Percentiles rank a stretch among this genome's conserved stretches.
phyloP scores from a whole-genome alignment of 352 stramenopile genomes.

The Phytophthora pseudosyringae region DNA sequence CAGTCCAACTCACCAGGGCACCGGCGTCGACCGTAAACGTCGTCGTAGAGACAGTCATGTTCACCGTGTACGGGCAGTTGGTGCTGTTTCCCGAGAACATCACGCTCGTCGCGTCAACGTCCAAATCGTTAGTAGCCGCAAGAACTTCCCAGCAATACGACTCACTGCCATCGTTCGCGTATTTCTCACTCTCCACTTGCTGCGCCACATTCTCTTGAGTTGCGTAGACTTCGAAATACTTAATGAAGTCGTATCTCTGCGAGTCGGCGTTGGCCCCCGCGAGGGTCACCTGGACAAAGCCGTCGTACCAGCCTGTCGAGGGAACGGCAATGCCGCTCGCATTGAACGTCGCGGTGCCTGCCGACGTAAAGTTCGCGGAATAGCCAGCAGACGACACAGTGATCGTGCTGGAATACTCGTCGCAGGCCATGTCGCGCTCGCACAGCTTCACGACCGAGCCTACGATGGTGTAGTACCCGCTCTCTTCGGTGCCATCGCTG shows the following conservation, averaged over 20 bases:
- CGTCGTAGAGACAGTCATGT: conserved; percentile 35
- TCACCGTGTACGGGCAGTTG: conserved; percentile 56
- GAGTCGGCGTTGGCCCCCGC: conserved; percentile 27
- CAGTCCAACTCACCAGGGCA: conserved; percentile 36
- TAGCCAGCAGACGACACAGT: conserved; percentile 32
- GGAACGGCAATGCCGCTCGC: conserved; percentile 41
- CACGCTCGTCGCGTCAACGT: conserved; percentile 39
- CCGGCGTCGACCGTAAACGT: conserved; percentile 31
- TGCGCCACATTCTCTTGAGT: conserved; percentile 31
- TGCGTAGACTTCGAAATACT: conserved; percentile 60
- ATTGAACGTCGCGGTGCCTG: conserved; percentile 40
- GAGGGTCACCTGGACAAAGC: conserved; percentile 57
- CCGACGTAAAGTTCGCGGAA: conserved; percentile 44
- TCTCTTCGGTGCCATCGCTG: conserved; percentile 16
- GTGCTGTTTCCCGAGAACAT: conserved; percentile 36
- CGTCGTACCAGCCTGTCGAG: conserved; percentile 38
- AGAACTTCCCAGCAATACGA: conserved; percentile 62
- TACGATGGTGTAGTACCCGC: conserved; percentile 55
- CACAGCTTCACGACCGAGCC: conserved; percentile 57
- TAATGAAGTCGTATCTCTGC: conserved; percentile 59
- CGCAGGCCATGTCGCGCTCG: conserved; percentile 35
- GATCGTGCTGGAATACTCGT: conserved; percentile 49
- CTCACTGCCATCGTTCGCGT: conserved; percentile 31
- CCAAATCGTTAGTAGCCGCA: conserved; percentile 23
- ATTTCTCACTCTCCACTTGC: conserved; percentile 33